Evolutionary conservation across 2,329 filamentous ascomycete species (phyloP).

Genomic region (Fusarium pseudograminearum): DNA sequence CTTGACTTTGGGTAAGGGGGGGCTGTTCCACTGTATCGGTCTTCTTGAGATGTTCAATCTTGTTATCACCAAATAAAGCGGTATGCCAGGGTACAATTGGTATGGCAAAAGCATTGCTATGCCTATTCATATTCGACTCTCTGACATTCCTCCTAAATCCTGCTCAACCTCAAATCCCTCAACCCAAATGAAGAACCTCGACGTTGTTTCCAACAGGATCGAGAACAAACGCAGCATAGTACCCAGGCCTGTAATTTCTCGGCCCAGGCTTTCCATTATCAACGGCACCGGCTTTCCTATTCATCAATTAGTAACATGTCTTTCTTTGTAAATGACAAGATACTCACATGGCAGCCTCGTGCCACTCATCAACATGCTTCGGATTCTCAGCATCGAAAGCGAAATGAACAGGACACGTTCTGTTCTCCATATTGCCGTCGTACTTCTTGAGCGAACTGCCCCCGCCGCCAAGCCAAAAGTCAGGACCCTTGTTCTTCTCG

Average conservation of each 20-base stretch:
- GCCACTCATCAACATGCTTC: slow-evolving; percentile 44
- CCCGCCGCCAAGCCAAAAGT: slow-evolving; percentile 47
- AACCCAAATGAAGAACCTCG: slow-evolving; percentile 55
- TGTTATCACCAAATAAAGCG: neutral
- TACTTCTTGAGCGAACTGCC: slow-evolving; percentile 37
- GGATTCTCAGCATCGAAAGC: slow-evolving; percentile 38
- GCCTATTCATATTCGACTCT: no score
- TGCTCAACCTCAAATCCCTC: neutral
- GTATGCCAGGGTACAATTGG: neutral
- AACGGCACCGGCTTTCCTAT: slow-evolving; percentile 57
- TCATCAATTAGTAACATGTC: neutral
- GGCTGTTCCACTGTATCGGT: neutral
- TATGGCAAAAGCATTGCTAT: neutral
- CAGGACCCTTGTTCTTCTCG: slow-evolving; percentile 22
- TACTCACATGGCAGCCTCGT: slow-evolving; percentile 45
- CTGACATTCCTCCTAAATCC: no score
- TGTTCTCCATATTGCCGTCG: slow-evolving; percentile 38
- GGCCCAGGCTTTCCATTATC: slow-evolving; percentile 64
- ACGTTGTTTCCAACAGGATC: slow-evolving; percentile 66
- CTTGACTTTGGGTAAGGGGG: no score
- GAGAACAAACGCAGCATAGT: slow-evolving; percentile 64
- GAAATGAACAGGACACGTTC: slow-evolving; percentile 40
- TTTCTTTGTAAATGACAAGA: fast-evolving
- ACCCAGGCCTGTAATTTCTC: slow-evolving; percentile 58
- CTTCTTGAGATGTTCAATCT: neutral